Evolutionary conservation across 495 filamentous ascomycete species (phyloP), one percentile per base, ranked within the genome.

Genomic region (Penicillium dipodomyicola): DNA sequence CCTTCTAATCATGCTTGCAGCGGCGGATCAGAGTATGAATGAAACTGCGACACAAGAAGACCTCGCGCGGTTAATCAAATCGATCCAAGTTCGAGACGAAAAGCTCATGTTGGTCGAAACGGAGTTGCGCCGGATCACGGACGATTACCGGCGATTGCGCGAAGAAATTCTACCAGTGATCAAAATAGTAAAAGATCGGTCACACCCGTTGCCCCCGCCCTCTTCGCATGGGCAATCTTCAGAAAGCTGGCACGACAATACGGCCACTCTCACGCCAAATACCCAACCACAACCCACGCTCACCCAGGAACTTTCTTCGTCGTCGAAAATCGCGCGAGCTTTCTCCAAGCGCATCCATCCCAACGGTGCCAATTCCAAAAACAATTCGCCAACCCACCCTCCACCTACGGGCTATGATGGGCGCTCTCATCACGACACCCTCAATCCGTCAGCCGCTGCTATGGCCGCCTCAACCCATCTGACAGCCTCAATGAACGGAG

Each of bases 321-420:
- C 61, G 10, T 62, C 65, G 5, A 68, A 69, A 53, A 37, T 60
- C 52, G 67, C 33, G 50, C 67, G 40, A 35, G 68, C 46, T 59
- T 94, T 94, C 69, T 97, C 94, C 45, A 96, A 97, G 76, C 88
- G 91, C 74, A 84, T 94, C 57, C 91, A 94, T 74, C 82, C 91
- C 25, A 90, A 90, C 53, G 79, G 73, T 7, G 62, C 81, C 20
- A 87, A 85, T 32, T 88, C 92, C 5, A 96, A 96, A 72, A 91
- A 81, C 67, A 80, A 74, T 46, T 89, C 86, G 46, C 93, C 94
- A 12, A 96, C 95, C 6, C 86, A 91, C 63, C 79, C 87, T 54
- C 83, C 79, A 11, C 85, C 75, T 53, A 76, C 76, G 14, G 78
- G 82, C 45, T 78, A 84, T 53, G 82, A 85, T 63, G 72, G 72